phyloP scores from a whole-genome alignment of 441 rosid genomes.

The Populus tomentosa region DNA sequence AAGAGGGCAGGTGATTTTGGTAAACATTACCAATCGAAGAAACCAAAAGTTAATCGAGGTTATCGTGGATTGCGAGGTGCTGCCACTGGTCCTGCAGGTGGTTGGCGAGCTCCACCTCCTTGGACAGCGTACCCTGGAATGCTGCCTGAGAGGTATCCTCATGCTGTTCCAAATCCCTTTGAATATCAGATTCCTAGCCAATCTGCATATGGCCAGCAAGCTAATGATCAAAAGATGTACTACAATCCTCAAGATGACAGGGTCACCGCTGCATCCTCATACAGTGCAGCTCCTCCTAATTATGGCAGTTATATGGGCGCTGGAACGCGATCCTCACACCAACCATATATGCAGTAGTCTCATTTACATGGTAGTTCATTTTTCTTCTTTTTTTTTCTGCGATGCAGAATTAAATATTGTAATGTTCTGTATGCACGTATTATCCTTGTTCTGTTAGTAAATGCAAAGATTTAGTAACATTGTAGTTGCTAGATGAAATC shows the following conservation, averaged over 20 bases:
- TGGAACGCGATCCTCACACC: conserved; percentile 36
- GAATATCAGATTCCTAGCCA: conserved; percentile 40
- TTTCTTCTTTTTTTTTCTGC: background rate
- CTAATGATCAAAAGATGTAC: conserved; percentile 38
- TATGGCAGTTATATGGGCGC: conserved; percentile 26
- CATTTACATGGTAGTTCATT: background rate
- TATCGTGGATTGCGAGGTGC: conserved; percentile 51
- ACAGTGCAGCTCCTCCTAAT: conserved; percentile 26
- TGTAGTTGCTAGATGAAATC: background rate
- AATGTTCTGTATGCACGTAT: too few species aligned
- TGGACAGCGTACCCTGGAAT: conserved; percentile 25
- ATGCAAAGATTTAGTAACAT: background rate
- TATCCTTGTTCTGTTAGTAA: too few species aligned
- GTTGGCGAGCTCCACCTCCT: conserved; percentile 35
- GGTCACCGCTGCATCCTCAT: conserved; percentile 15
- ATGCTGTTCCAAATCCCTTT: conserved; percentile 27
- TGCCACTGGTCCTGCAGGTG: conserved; percentile 17
- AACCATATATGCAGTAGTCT: conserved; percentile 32
- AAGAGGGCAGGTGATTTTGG: conserved; percentile 55
- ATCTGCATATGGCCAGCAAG: conserved; percentile 34
- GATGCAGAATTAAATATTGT: too few species aligned
- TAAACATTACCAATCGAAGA: conserved; percentile 71
- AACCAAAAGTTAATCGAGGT: conserved; percentile 51
- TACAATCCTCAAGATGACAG: conserved; percentile 36
- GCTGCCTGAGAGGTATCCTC: conserved; percentile 37